A percentile compares a stretch with the other conserved stretches of the same genome.
Conservation (phyloP, 495 filamentous ascomycete species). For the Penicillium mononematosum region DNA sequence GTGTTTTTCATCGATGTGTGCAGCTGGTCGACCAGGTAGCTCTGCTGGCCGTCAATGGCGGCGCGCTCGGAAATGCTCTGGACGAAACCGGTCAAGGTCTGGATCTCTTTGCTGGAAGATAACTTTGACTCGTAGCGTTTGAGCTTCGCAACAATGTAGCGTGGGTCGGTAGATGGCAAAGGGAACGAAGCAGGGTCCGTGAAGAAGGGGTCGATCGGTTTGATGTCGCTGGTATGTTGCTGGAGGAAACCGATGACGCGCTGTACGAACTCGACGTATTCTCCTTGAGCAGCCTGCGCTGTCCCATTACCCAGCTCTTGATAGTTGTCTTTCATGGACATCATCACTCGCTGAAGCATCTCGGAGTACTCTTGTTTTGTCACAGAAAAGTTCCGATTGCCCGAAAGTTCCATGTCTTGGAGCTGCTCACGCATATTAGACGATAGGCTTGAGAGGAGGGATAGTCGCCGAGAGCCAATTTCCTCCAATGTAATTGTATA, state of each 20-base stretch:
- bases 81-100: slow-evolving; percentile 60
- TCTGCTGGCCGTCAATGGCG: slow-evolving; percentile 58
- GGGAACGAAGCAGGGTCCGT: slow-evolving; percentile 65
- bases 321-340: slow-evolving; percentile 67
- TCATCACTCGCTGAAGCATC: slow-evolving; percentile 58
- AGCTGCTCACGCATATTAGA: slow-evolving; percentile 63
- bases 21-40: slow-evolving; percentile 59
- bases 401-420: slow-evolving; percentile 36
- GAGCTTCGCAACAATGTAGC: slow-evolving; percentile 65
- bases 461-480: slow-evolving; percentile 56
- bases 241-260: slow-evolving; percentile 61
- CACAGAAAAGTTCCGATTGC: slow-evolving; percentile 27
- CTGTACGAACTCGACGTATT: slow-evolving; percentile 69
- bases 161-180: slow-evolving; percentile 62
- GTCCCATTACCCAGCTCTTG: slow-evolving; percentile 52
- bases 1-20: slow-evolving; percentile 51
- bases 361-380: slow-evolving; percentile 55
- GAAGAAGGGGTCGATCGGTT: slow-evolving; percentile 64
- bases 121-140: slow-evolving; percentile 64
- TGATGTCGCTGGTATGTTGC: slow-evolving; percentile 63
- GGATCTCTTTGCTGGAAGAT: slow-evolving; percentile 47
- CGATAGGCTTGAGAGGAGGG: slow-evolving; percentile 59
- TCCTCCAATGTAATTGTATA: slow-evolving; percentile 55
- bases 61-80: slow-evolving; percentile 65
- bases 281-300: slow-evolving; percentile 40